Percentiles rank a stretch among this genome's conserved stretches.
phyloP scores from a whole-genome alignment of 352 stramenopile species.

The Plasmopara viticola region DNA sequence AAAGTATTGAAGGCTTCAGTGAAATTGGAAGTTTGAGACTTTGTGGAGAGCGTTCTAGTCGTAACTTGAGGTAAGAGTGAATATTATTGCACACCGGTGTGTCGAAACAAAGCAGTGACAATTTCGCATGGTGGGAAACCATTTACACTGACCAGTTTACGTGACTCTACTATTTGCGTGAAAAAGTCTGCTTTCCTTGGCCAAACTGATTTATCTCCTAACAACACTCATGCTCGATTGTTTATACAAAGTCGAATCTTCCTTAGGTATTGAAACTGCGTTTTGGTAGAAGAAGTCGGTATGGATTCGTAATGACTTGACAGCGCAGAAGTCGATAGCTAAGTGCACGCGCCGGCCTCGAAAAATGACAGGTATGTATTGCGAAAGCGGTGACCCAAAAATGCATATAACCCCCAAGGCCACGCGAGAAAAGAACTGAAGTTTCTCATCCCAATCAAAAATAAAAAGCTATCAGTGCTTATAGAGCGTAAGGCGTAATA shows the following conservation, averaged over 20 bases:
- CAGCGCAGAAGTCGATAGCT: too few relatives aligned
- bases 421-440: too few relatives aligned
- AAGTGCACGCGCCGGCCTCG: too few relatives aligned
- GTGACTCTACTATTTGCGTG: neutral
- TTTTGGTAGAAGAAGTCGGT: too few relatives aligned
- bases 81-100: neutral
- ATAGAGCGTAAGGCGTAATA: too few relatives aligned
- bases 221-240: too few relatives aligned
- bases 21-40: neutral
- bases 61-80: neutral
- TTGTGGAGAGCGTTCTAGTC: conserved; percentile 1
- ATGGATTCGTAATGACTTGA: too few relatives aligned
- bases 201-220: neutral
- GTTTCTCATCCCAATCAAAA: too few relatives aligned
- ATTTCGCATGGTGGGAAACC: neutral
- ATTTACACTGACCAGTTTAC: neutral
- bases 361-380: too few relatives aligned
- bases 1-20: neutral
- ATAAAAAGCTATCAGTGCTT: too few relatives aligned
- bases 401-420: too few relatives aligned
- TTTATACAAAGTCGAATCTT: neutral
- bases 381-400: too few relatives aligned
- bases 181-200: neutral
- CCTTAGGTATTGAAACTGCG: neutral
- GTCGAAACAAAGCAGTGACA: neutral